phyloP scores from a whole-genome alignment of 371 early-diverging fungal genomes.

The Umbelopsis sp. region DNA sequence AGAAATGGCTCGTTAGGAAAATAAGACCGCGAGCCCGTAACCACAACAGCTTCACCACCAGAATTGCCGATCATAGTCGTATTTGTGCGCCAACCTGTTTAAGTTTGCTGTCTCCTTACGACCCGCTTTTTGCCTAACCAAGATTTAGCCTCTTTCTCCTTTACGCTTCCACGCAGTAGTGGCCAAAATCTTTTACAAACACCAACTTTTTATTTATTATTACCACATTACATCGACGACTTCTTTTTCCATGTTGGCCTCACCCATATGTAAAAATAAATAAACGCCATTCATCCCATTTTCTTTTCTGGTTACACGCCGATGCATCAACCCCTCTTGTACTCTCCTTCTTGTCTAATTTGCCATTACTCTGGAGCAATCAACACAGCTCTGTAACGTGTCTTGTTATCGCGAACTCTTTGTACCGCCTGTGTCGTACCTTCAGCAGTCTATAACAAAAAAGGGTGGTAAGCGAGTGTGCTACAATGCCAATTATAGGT shows the following conservation, averaged over 20 bases:
- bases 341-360: background rate
- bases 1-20: background rate
- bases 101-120: background rate
- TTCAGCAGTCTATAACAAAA: slow-evolving; percentile 26
- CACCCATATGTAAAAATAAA: background rate
- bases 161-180: too few species aligned
- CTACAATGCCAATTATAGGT: background rate
- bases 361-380: slow-evolving; percentile 27
- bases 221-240: too few species aligned
- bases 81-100: slow-evolving; percentile 13
- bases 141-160: background rate
- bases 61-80: slow-evolving; percentile 6
- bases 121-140: background rate
- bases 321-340: background rate
- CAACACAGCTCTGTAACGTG: slow-evolving; percentile 44
- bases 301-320: slow-evolving; percentile 3
- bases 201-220: too few species aligned
- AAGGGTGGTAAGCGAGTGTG: background rate
- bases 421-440: slow-evolving; percentile 38
- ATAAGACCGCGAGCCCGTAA: background rate
- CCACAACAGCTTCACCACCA: slow-evolving; percentile 18
- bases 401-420: slow-evolving; percentile 30
- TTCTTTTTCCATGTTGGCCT: too few species aligned
- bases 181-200: too few species aligned
- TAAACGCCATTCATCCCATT: background rate